Evolutionary conservation across 2,329 filamentous ascomycete species (phyloP).

Genomic region (Pyricularia sp.): DNA sequence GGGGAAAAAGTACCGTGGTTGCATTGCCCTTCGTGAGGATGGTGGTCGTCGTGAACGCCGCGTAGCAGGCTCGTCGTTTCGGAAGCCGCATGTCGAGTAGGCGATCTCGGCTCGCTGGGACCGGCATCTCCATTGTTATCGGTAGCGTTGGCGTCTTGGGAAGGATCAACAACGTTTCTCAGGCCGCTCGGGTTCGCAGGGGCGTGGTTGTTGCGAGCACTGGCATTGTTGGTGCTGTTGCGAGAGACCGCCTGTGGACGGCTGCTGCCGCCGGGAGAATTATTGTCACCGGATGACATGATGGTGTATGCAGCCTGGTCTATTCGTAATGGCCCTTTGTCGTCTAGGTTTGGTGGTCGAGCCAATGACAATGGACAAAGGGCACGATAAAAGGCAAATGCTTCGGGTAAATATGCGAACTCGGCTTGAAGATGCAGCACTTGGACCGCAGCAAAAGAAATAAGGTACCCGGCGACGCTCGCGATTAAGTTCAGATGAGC

Average conservation of each 20-base stretch:
- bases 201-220: conserved; percentile 21
- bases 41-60: conserved; percentile 22
- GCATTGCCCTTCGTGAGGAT: conserved; percentile 41
- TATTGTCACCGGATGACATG: background rate
- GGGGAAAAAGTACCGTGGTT: conserved; percentile 73
- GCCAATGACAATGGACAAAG: background rate
- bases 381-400: background rate
- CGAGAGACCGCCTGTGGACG: background rate
- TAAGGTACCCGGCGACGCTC: background rate
- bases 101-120: conserved; percentile 15
- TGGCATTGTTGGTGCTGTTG: conserved; percentile 2
- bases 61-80: conserved; percentile 45
- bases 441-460: background rate
- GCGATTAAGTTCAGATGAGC: background rate
- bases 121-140: background rate
- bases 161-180: conserved; percentile 22
- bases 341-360: background rate
- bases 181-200: conserved; percentile 35
- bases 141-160: background rate
- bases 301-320: background rate
- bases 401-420: background rate
- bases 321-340: background rate
- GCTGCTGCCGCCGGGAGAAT: background rate
- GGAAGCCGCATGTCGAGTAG: conserved; percentile 15
- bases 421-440: background rate